Conservation (phyloP, 1,139 yeast species). For the Yamadazyma kanchanaburiensis region DNA sequence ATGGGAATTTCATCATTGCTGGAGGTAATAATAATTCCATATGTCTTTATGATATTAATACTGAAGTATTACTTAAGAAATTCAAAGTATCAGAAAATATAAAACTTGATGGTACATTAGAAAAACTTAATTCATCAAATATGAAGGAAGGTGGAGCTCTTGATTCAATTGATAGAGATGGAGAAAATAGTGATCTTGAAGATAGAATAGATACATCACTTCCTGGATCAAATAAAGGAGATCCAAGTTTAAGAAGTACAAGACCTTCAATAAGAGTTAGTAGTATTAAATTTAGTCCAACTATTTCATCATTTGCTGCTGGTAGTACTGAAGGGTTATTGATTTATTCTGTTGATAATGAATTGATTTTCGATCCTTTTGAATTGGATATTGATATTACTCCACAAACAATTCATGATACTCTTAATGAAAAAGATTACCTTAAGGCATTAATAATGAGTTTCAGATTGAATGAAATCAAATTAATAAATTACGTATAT, state of each 20-base stretch:
- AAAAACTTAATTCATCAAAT: slow-evolving; percentile 70
- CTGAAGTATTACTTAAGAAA: slow-evolving; percentile 79
- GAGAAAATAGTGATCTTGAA: slow-evolving; percentile 82
- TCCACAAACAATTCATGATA: slow-evolving; percentile 67
- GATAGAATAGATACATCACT: slow-evolving; percentile 72
- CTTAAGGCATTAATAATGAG: slow-evolving; percentile 88
- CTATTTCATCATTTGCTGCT: slow-evolving; percentile 89
- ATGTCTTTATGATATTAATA: slow-evolving; percentile 84
- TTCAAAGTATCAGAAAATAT: slow-evolving; percentile 85
- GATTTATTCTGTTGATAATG: slow-evolving; percentile 75
- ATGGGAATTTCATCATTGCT: slow-evolving; percentile 83
- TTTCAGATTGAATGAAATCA: slow-evolving; percentile 81
- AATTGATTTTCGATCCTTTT: slow-evolving; percentile 84
- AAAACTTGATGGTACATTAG: slow-evolving; percentile 86
- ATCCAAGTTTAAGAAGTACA: slow-evolving; percentile 71
- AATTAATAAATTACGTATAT: slow-evolving; percentile 68
- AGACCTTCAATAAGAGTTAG: slow-evolving; percentile 83
- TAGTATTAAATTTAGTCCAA: slow-evolving; percentile 79
- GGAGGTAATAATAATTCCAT: slow-evolving; percentile 93
- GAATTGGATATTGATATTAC: slow-evolving; percentile 93
- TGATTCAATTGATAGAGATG: slow-evolving; percentile 78
- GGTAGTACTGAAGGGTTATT: slow-evolving; percentile 94
- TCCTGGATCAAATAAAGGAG: slow-evolving; percentile 91
- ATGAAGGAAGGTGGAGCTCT: slow-evolving; percentile 88
- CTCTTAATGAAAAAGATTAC: slow-evolving; percentile 66